phyloP scores from a whole-genome alignment of 306 rosid genomes.

The Castanea crenata region DNA sequence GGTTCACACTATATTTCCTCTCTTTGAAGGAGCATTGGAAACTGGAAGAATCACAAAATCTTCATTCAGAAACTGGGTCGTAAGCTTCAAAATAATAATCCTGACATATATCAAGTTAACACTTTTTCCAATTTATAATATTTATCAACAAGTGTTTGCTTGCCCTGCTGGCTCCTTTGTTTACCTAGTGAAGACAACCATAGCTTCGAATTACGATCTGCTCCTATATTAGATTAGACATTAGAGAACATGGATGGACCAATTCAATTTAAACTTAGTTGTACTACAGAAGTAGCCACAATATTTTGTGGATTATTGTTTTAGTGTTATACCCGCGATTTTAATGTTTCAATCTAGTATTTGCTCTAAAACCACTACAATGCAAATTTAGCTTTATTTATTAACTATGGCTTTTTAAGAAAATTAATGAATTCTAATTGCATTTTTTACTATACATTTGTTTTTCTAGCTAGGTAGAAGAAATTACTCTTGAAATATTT shows the following conservation, averaged over 20 bases:
- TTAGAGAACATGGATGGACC: too few relatives aligned
- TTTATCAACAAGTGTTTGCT: background rate
- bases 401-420: background rate
- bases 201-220: background rate
- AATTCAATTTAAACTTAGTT: too few relatives aligned
- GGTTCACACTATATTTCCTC: constrained; percentile 44
- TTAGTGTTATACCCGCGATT: too few relatives aligned
- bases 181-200: background rate
- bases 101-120: background rate
- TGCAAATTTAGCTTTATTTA: background rate
- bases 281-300: too few relatives aligned
- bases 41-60: constrained; percentile 41
- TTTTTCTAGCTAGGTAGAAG: background rate
- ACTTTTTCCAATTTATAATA: background rate
- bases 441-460: background rate
- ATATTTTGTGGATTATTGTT: background rate
- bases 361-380: background rate
- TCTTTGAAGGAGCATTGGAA: constrained; percentile 44
- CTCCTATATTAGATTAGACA: background rate
- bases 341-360: background rate
- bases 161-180: background rate
- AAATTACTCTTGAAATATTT: background rate
- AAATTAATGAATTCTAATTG: background rate
- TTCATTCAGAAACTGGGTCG: constrained; percentile 55
- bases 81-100: constrained; percentile 1